Conservation (phyloP, 2,329 filamentous ascomycete genomes). For the Pseudovirgaria hyperparasitica region DNA sequence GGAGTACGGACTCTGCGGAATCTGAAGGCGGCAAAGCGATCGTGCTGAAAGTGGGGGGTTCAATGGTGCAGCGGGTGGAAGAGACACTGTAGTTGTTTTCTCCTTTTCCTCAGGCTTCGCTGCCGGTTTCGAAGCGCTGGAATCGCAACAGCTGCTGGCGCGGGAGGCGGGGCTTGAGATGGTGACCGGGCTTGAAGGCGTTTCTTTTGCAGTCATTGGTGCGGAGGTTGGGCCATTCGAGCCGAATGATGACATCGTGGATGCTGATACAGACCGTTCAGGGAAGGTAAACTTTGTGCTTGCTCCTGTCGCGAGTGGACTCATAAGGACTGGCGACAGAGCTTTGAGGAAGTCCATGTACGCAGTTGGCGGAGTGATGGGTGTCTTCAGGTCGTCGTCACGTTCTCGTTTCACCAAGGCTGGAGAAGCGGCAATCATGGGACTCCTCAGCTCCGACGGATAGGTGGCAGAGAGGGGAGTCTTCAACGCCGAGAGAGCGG, state of each 20-base stretch:
- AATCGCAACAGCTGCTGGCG: conserved; percentile 25
- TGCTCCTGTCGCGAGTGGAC: conserved; percentile 48
- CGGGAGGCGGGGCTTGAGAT: conserved; percentile 13
- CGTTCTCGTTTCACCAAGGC: conserved; percentile 52
- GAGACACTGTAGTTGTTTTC: conserved; percentile 42
- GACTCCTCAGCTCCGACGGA: conserved; percentile 45
- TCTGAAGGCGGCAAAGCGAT: conserved; percentile 53
- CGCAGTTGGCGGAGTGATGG: conserved; percentile 78
- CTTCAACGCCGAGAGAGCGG: conserved; percentile 29
- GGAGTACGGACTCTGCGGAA: conserved; percentile 66
- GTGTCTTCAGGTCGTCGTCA: conserved; percentile 57
- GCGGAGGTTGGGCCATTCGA: conserved; percentile 21
- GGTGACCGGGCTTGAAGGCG: conserved; percentile 12
- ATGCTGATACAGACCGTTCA: conserved; percentile 20
- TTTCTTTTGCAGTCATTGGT: conserved; percentile 12
- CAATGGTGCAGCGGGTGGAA: conserved; percentile 48
- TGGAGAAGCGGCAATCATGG: conserved; percentile 46
- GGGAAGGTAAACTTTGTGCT: conserved; percentile 39
- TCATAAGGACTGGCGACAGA: conserved; percentile 57
- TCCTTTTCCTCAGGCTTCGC: conserved; percentile 3
- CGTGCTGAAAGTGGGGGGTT: conserved; percentile 50
- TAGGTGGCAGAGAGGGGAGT: conserved; percentile 49
- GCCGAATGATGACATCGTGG: conserved; percentile 23
- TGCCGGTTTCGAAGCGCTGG: conserved; percentile 17
- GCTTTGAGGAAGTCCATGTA: conserved; percentile 90